A percentile compares a stretch with the other conserved stretches of the same genome.
These are phyloP conservation scores for Penicillium rolfsii DNA, from an alignment of 2,329 filamentous ascomycete species.

Conservation along the genomic window DNA sequence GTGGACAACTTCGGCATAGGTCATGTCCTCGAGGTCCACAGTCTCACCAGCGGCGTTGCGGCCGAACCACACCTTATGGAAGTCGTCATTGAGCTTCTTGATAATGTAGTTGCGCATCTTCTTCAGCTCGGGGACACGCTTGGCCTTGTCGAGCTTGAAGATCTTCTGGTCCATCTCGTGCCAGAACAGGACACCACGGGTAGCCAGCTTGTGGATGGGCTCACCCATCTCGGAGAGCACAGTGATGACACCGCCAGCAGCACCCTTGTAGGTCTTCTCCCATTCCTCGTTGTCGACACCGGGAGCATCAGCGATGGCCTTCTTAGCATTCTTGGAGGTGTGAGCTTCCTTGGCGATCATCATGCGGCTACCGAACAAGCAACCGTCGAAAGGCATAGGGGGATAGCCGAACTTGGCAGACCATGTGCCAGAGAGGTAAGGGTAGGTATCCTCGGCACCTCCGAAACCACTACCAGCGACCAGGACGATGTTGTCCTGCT, in stretches of 20 bases:
- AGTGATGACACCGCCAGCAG: constrained; percentile 91
- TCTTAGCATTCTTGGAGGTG: constrained; percentile 83
- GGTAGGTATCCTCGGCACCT: constrained; percentile 85
- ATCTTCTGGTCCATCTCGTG: constrained; percentile 99
- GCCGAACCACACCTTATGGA: constrained; percentile 96
- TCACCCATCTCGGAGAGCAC: constrained; percentile 99
- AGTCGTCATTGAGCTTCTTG: constrained; percentile 92
- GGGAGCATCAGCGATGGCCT: constrained; percentile 83
- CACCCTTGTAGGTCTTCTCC: constrained; percentile 91
- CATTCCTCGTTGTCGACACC: constrained; percentile 81
- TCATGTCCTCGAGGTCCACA: constrained; percentile 94
- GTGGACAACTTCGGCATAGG: constrained; percentile 82
- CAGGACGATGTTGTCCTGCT: constrained; percentile 82
- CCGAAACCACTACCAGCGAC: constrained; percentile 92
- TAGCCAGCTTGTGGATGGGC: constrained; percentile 98
- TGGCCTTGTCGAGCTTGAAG: constrained; percentile 93
- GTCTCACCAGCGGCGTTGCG: constrained; percentile 78
- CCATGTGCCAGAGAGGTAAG: constrained; percentile 88
- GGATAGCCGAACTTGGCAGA: constrained; percentile 84
- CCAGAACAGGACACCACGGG: constrained; percentile 95
- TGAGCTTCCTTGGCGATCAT: constrained; percentile 94
- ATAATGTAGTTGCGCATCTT: constrained; percentile 91
- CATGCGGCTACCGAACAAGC: constrained; percentile 87
- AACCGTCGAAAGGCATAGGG: constrained; percentile 92
- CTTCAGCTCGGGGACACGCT: constrained; percentile 83